Conservation (phyloP, 495 filamentous ascomycete genomes). For the Annulohypoxylon stygium region DNA sequence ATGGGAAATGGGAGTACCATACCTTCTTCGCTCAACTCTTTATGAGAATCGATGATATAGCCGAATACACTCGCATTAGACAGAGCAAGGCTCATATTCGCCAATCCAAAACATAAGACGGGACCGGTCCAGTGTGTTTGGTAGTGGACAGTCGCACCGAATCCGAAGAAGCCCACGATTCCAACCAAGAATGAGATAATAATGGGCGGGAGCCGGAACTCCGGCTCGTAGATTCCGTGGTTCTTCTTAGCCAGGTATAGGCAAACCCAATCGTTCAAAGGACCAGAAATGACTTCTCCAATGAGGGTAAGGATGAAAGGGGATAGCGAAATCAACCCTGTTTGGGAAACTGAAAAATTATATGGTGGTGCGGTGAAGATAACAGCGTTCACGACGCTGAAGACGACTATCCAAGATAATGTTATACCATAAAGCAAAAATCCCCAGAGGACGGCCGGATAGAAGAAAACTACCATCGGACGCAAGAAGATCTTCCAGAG, state of each 20-base stretch:
- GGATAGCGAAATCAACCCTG: conserved; percentile 63
- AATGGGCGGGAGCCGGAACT: conserved; percentile 67
- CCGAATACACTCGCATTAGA: conserved; percentile 66
- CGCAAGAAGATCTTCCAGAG: conserved; percentile 65
- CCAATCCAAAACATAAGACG: conserved; percentile 65
- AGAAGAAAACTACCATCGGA: conserved; percentile 65
- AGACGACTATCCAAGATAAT: conserved; percentile 66
- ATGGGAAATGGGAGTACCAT: conserved; percentile 11
- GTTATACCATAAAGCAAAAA: conserved; percentile 67
- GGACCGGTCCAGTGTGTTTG: conserved; percentile 68
- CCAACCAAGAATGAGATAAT: conserved; percentile 59
- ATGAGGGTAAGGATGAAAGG: conserved; percentile 64
- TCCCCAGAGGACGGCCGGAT: conserved; percentile 67
- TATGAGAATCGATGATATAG: conserved; percentile 68
- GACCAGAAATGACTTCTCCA: conserved; percentile 63
- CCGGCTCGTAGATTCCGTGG: conserved; percentile 66
- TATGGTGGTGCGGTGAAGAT: conserved; percentile 66
- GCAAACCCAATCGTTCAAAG: conserved; percentile 66
- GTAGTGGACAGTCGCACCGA: conserved; percentile 69
- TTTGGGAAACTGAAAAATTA: conserved; percentile 64
- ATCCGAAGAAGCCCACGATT: conserved; percentile 69
- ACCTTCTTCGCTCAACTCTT: conserved; percentile 63
- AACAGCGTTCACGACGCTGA: conserved; percentile 65
- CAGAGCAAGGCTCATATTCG: conserved; percentile 67
- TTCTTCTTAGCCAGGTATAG: conserved; percentile 62